These are phyloP conservation scores for Zychaea mexicana DNA, from an alignment of 371 early-diverging fungal genomes.

Conservation along the genomic window DNA sequence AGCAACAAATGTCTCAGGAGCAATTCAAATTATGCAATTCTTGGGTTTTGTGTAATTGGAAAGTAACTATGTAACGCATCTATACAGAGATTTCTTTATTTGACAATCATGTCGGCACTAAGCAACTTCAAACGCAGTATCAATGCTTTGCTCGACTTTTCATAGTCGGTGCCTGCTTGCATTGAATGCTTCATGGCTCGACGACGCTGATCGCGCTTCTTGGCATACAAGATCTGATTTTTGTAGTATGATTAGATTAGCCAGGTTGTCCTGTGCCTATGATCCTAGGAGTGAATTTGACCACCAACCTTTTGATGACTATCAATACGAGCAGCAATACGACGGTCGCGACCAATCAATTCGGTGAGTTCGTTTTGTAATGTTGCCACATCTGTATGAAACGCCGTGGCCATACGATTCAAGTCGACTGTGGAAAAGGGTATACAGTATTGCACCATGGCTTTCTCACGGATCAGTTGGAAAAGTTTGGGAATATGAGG, in stretches of 20 bases:
- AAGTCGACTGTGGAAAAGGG: conserved; percentile 83
- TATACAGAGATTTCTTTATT: no score
- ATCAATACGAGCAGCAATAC: conserved; percentile 79
- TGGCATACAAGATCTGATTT: conserved; percentile 54
- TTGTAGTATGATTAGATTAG: conserved; percentile 1
- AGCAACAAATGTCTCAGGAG: background rate
- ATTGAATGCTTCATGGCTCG: conserved; percentile 65
- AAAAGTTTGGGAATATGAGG: conserved; percentile 68
- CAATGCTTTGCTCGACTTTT: conserved; percentile 56
- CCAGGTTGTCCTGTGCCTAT: background rate
- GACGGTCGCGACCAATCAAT: conserved; percentile 60
- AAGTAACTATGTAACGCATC: no score
- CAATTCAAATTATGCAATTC: background rate
- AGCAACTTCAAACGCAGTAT: conserved; percentile 62
- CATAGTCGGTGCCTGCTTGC: conserved; percentile 64
- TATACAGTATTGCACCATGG: conserved; percentile 80
- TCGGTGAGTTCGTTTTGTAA: conserved; percentile 73
- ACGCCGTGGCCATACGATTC: conserved; percentile 76
- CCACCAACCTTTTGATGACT: conserved; percentile 77
- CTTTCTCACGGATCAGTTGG: conserved; percentile 72
- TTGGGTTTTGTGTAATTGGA: no score
- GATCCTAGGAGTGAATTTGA: background rate
- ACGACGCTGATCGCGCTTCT: conserved; percentile 64
- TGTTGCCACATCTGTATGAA: conserved; percentile 57
- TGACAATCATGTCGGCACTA: conserved; percentile 27